A percentile compares a stretch with the other conserved stretches of the same genome.
These are phyloP conservation scores for Streptanthus diversifolius DNA, from an alignment of 345 rosid genomes.

Conservation along the genomic window DNA sequence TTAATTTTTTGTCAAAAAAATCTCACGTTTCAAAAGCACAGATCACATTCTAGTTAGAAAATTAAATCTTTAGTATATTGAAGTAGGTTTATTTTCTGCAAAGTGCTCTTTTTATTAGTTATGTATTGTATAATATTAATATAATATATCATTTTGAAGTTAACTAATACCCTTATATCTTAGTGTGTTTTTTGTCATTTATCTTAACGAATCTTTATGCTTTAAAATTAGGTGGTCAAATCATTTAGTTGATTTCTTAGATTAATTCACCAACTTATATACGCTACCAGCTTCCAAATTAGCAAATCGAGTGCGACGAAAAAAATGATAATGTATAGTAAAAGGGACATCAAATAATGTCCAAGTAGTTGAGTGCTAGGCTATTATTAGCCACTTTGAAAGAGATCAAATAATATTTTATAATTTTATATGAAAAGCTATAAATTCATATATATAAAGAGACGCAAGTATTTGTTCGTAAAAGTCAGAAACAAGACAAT, in stretches of 20 bases:
- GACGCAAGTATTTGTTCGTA: not conserved
- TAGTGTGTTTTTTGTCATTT: constrained; percentile 4
- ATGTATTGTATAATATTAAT: not conserved
- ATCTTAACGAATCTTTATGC: constrained; percentile 5
- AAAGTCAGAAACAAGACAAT: constrained; percentile 10
- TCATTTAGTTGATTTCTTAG: not conserved
- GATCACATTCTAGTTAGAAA: too few relatives aligned
- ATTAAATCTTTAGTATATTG: not conserved
- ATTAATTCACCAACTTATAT: constrained; percentile 12
- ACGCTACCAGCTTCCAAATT: constrained; percentile 8
- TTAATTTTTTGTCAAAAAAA: too few relatives aligned
- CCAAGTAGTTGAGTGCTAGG: constrained; percentile 30
- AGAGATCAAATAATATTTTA: not conserved
- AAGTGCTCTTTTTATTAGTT: not conserved
- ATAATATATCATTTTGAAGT: not conserved
- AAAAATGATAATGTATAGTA: not conserved
- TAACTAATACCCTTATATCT: constrained; percentile 14
- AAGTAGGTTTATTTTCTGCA: not conserved
- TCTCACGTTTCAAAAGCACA: too few relatives aligned
- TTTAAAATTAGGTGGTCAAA: not conserved
- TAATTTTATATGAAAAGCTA: not conserved
- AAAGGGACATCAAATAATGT: constrained; percentile 9
- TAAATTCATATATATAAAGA: not conserved
- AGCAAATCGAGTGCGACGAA: constrained; percentile 19
- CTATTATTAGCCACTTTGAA: constrained; percentile 35